Evolutionary conservation across 2,329 filamentous ascomycete species (phyloP).

Genomic region (Beauveria caledonica): DNA sequence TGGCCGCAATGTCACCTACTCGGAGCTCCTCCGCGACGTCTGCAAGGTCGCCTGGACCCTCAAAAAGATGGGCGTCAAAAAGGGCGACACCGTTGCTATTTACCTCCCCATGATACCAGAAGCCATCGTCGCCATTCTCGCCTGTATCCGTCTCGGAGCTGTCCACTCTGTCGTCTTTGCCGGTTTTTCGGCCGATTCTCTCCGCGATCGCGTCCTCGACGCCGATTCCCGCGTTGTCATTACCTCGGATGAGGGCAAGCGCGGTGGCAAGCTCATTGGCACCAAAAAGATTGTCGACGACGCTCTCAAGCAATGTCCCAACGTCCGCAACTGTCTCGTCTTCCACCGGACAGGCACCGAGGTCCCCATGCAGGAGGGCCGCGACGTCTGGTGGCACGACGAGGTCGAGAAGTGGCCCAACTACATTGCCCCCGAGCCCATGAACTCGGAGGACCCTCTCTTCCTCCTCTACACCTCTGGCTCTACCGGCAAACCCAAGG

Average conservation of each 20-base stretch:
- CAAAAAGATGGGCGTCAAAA: constrained; percentile 92
- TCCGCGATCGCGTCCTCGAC: constrained; percentile 90
- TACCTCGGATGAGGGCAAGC: constrained; percentile 94
- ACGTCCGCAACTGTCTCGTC: constrained; percentile 77
- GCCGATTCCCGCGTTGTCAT: constrained; percentile 89
- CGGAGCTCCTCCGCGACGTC: constrained; percentile 87
- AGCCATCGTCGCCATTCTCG: constrained; percentile 82
- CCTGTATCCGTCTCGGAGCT: constrained; percentile 85
- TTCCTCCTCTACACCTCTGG: constrained; percentile 98
- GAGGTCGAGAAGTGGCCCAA: constrained; percentile 94
- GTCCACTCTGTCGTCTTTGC: constrained; percentile 97
- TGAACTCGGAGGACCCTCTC: constrained; percentile 91
- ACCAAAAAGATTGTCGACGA: constrained; percentile 99
- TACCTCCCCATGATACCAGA: constrained; percentile 99
- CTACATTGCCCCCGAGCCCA: constrained; percentile 80
- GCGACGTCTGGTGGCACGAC: constrained; percentile 98
- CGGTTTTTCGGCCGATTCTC: constrained; percentile 92
- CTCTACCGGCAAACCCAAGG: constrained; percentile 97
- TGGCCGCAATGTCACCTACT: constrained; percentile 85
- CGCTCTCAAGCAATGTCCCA: constrained; percentile 89
- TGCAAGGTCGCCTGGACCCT: constrained; percentile 80
- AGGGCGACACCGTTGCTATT: constrained; percentile 93
- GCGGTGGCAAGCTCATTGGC: constrained; percentile 91
- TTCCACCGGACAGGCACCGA: constrained; percentile 93
- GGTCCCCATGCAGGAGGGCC: constrained; percentile 79